These are phyloP conservation scores for Euphorbia neoarborescens DNA, from an alignment of 441 rosid species.

Conservation along the genomic window DNA sequence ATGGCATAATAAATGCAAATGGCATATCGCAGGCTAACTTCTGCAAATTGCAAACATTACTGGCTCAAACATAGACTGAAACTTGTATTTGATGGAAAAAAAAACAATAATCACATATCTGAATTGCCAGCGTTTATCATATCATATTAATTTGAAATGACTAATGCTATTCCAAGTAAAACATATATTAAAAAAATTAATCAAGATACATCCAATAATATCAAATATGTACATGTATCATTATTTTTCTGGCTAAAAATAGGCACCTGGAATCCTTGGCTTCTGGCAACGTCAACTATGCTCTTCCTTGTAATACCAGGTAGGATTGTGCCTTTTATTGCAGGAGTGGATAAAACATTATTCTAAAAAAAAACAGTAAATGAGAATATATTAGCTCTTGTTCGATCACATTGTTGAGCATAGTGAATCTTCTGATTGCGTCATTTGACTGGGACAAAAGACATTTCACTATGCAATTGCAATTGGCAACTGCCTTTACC, in stretches of 20 bases:
- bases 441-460: neutral
- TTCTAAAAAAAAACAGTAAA: slow-evolving; percentile 33
- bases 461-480: neutral
- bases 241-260: neutral
- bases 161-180: neutral
- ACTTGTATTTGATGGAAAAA: neutral
- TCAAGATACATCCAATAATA: slow-evolving; percentile 3
- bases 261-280: slow-evolving; percentile 65
- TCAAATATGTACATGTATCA: neutral
- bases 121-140: neutral
- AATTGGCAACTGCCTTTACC: neutral
- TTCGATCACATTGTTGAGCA: slow-evolving; percentile 7
- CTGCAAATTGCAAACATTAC: neutral
- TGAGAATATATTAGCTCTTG: slow-evolving; percentile 14
- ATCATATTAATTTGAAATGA: neutral
- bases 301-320: slow-evolving; percentile 89
- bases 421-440: neutral
- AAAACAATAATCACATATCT: neutral
- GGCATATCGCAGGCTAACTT: neutral
- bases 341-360: slow-evolving; percentile 62
- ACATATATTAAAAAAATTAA: slow-evolving; percentile 1
- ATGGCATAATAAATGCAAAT: neutral
- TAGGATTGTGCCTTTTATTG: slow-evolving; percentile 74
- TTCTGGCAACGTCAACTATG: slow-evolving; percentile 76
- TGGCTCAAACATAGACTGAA: neutral